Evolutionary conservation across 352 stramenopile species (phyloP), one percentile per base, ranked within the genome.

Genomic region (Salisapilia sapeloensis): DNA sequence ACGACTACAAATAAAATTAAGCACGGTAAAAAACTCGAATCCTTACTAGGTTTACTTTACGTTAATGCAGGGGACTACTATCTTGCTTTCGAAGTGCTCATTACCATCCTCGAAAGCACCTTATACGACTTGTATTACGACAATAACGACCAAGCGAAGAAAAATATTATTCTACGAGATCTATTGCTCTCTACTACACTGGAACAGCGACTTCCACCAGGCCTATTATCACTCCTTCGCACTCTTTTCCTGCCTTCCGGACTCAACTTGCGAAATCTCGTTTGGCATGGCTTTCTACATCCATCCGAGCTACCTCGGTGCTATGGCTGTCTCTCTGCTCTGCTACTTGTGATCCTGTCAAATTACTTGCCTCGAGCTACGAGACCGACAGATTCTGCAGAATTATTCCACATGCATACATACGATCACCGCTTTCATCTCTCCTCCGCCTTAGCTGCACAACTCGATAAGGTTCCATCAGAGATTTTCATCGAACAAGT

Each of bases 81-180:
- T 29, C 30, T 75, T 46, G 43, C 40, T 8, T 77, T 82, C 27
- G 20, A 59, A 9, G 42, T 76, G 18, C 49, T 63, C 7, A 56
- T 76, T 18, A 82, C 63, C 2, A 42, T 82, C 12, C 50, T 82
- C 15, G 66, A 82, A 36, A 60, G 65, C 34, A 49, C 44, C 3
- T 40, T 82, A 25, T 82, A 74, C 29, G 62, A 82, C 41, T 27
- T 82, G 28, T 52, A 55, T 25, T 34, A 60, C 15, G 17, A 19
- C 12, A 8, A 9, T 24, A 12, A 23, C 11, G 6, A 34, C 27
- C 4, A 43, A n/a, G 18, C 48, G 24, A 60, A 53, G 35, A 78
- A 74, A 35, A 71, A 64, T 35, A 59, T 82, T 50, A 82, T 82
- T 22, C 42, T 82, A 8, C 49, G 60, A n/a, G 60, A 77, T 24